phyloP scores from a whole-genome alignment of 495 filamentous ascomycete species.

The Bacidia rubella region DNA sequence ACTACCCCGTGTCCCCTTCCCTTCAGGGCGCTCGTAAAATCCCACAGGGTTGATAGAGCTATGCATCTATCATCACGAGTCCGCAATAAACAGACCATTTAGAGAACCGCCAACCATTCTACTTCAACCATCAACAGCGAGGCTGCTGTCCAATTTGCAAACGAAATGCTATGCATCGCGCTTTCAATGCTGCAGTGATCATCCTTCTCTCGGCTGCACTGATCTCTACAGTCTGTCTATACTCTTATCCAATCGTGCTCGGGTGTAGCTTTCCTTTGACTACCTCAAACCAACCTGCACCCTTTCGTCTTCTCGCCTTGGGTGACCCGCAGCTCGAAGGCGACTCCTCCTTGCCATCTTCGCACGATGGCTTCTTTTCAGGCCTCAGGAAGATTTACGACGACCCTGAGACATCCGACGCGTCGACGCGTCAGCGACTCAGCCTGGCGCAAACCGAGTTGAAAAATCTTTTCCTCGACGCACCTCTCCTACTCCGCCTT shows the following conservation, averaged over 20 bases:
- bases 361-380: conserved; percentile 45
- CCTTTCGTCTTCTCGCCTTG: conserved; percentile 78
- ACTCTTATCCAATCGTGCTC: conserved; percentile 74
- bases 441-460: conserved; percentile 32
- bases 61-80: too few species aligned
- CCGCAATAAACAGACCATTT: too few species aligned
- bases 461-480: conserved; percentile 46
- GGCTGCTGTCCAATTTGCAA: too few species aligned
- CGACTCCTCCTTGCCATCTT: conserved; percentile 66
- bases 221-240: conserved; percentile 55
- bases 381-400: conserved; percentile 41
- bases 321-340: conserved; percentile 94
- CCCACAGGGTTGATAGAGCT: too few species aligned
- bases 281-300: conserved; percentile 23
- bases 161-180: background rate
- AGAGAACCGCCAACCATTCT: too few species aligned
- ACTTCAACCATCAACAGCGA: too few species aligned
- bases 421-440: conserved; percentile 22
- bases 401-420: conserved; percentile 11
- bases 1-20: too few species aligned
- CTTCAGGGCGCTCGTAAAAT: too few species aligned
- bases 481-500: conserved; percentile 46
- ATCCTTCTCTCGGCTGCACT: background rate
- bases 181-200: background rate
- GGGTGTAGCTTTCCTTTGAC: conserved; percentile 62